Base-by-base conservation (phyloP, 2,329 filamentous ascomycete genomes). In the Xylaria sp. region DNA sequence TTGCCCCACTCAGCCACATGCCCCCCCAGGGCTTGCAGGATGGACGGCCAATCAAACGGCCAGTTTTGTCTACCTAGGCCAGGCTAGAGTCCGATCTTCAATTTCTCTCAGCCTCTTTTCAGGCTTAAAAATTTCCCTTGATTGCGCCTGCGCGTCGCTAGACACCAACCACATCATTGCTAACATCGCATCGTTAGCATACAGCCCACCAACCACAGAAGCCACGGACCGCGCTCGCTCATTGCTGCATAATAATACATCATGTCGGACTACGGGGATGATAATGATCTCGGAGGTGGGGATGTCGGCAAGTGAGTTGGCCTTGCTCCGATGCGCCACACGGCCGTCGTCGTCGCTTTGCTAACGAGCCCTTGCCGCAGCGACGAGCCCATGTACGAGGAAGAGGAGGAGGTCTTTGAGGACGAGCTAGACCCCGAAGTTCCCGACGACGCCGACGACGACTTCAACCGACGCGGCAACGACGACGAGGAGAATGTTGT, bases 321-420 rank as follows among this genome's bases (percentile, higher is more conserved):
- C 40, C 43, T 49, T 25, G 6, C 29, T 48, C 11, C 43, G 38
- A 49, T 66, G 62, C 66, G 60, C 51, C 62, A 44, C 55, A 66
- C 57, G 68, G 27, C 56, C 7, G 19, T 40, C 68, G 62, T 64
- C 65, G 66, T 66, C 64, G 76, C 75, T 69, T 77, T 65, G 68
- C 61, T 61, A 52, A 83, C 70, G 11, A n/a, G 6, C 33, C 2
- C 31, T 6, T 55, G n/a, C 11, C 66, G 71, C 71, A 90, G 87
- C 69, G 88, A 90, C 72, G 86, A 89, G 78, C 86, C 90, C 72
- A 85, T 87, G 72, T 90, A 87, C 80, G 88, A 93, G 67, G 89
- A 92, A 58, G 82, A 83, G 67, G 80, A 88, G 60, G 82, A 83
- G 68, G 79, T 81, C 60, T 82, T 87, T 49, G 85, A 85, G 62